A percentile compares a stretch with the other conserved stretches of the same genome.
phyloP scores from a whole-genome alignment of 257 asterid genomes.

The Gentiana straminea region DNA sequence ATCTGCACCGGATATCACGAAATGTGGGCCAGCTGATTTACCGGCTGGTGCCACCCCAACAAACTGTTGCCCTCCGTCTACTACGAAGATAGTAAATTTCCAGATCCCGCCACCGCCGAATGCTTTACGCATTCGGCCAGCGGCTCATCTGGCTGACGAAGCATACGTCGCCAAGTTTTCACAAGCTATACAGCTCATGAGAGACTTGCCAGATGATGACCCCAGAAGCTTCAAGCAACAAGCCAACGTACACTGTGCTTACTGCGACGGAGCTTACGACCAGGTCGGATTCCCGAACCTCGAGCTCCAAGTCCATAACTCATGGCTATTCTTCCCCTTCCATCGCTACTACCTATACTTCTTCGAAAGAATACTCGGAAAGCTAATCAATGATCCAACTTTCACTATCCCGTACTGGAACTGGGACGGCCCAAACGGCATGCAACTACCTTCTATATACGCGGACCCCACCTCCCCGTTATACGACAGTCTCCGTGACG shows the following conservation, averaged over 20 bases:
- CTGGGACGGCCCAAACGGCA: slow-evolving; percentile 64
- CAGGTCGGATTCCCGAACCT: slow-evolving; percentile 64
- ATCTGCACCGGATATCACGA: slow-evolving; percentile 48
- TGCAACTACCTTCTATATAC: slow-evolving; percentile 46
- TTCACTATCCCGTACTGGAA: slow-evolving; percentile 80
- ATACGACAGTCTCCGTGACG: slow-evolving; percentile 49
- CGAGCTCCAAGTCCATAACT: slow-evolving; percentile 70
- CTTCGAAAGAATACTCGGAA: slow-evolving; percentile 58
- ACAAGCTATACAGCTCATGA: slow-evolving; percentile 52
- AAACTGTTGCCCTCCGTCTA: slow-evolving; percentile 68
- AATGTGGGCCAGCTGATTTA: slow-evolving; percentile 69
- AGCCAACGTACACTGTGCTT: slow-evolving; percentile 78
- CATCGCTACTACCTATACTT: slow-evolving; percentile 65
- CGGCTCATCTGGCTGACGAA: slow-evolving; percentile 50
- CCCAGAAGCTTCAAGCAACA: slow-evolving; percentile 77
- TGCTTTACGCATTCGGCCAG: slow-evolving; percentile 48
- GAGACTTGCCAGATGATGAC: slow-evolving; percentile 64
- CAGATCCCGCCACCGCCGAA: slow-evolving; percentile 31
- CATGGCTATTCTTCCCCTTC: slow-evolving; percentile 72
- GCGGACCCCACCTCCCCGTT: slow-evolving; percentile 35
- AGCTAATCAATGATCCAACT: slow-evolving; percentile 53
- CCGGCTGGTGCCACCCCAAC: slow-evolving; percentile 47
- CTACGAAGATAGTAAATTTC: slow-evolving; percentile 32
- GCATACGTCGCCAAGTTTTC: slow-evolving; percentile 47
- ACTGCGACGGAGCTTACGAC: slow-evolving; percentile 77